phyloP scores from a whole-genome alignment of 495 filamentous ascomycete genomes.

The Trichoderma gamsii region DNA sequence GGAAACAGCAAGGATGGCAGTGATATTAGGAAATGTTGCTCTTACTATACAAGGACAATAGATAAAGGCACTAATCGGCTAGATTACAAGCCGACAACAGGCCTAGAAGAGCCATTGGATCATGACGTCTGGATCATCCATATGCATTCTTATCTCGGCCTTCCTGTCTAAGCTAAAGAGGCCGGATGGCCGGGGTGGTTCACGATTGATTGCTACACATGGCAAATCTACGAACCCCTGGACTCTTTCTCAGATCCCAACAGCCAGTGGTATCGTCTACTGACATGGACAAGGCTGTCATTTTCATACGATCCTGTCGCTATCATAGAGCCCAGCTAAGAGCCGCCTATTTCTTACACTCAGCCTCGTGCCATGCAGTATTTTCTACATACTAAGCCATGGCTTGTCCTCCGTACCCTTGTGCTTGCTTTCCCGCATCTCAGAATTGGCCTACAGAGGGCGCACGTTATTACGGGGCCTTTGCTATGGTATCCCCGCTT shows the following conservation, averaged over 20 bases:
- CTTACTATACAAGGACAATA: not conserved
- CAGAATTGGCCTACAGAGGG: not conserved
- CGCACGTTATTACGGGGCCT: not conserved
- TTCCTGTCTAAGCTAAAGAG: constrained; percentile 3
- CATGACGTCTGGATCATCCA: constrained; percentile 8
- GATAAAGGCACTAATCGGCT: not conserved
- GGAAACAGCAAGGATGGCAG: not conserved
- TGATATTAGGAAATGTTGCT: not conserved
- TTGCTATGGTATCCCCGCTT: not conserved
- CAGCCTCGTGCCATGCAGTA: not conserved
- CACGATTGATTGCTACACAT: not conserved
- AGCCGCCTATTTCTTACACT: not conserved
- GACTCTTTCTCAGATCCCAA: not conserved
- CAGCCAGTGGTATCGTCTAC: not conserved
- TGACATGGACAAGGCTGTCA: not conserved
- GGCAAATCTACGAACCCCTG: not conserved
- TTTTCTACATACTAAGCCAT: not conserved
- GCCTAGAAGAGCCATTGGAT: not conserved
- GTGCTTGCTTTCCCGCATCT: not conserved
- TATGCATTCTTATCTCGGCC: constrained; percentile 7
- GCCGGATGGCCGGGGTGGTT: not conserved
- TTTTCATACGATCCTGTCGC: not conserved
- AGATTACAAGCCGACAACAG: not conserved
- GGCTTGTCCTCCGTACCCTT: not conserved
- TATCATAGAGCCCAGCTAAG: not conserved